Evolutionary conservation across 306 rosid species (phyloP), one percentile per base, ranked within the genome.

Genomic region (Lathyrus tuberosus): DNA sequence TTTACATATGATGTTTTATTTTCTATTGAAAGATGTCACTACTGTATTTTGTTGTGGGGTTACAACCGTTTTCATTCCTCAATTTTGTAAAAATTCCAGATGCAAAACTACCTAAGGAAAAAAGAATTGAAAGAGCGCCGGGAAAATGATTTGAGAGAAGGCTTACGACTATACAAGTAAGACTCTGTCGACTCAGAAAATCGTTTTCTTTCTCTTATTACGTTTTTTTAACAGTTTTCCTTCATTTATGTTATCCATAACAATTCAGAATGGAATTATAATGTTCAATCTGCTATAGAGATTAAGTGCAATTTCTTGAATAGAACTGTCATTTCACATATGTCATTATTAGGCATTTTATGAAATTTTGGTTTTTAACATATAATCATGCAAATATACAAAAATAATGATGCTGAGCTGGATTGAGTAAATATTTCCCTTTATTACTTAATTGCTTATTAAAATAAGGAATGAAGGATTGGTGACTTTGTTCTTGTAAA

Each of bases 151-250:
- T 85, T 94, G 71, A 86, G 87, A 71, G 91, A 87, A 79, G 99
- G 99, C 53, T 80, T 94, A 38, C 87, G 65, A 71, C 91, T 94
- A 62, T 94, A 87, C 59, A 94, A 79, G 99, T 94, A 89, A 54
- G 91, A 44, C 63, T 35, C 12, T 28, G 9, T 18, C 12, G 13
- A 65, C 53, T 57, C 62, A 13, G 11, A 56, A 54, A 26, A 28
- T 28, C 4, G 18, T 28, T 13, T 56, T 56, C 18, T 26, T 28
- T 13, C 37, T 12, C 16, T 20, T 56, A 18, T 26, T 56, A 26
- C 18, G 8, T 11, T 54, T 54, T 24, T 24, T 54, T 12, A 18
- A 20, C 6, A 20, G 35, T 54, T 54, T 52, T 52, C 59, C 31
- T 18, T 18, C 59, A 10, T 52, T 20, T 20, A 52, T 52, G 14